A percentile compares a stretch with the other conserved stretches of the same genome.
These are phyloP conservation scores for Alloascoidea hylecoeti DNA, from an alignment of 805 yeast species.

Conservation along the genomic window DNA sequence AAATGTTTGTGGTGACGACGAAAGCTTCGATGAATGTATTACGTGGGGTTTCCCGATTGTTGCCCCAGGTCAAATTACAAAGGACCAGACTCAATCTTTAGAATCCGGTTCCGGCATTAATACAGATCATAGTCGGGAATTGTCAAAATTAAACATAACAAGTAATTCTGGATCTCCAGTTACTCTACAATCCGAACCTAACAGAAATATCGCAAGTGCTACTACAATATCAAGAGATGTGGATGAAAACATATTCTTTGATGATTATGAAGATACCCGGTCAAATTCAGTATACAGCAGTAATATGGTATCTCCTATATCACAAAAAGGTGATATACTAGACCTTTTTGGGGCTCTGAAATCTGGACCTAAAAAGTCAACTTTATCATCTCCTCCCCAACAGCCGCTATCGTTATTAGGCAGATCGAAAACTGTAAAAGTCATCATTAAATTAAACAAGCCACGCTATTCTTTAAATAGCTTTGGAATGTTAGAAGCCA, in stretches of 20 bases:
- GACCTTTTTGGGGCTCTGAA: neutral
- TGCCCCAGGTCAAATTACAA: too few relatives aligned
- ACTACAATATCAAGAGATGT: neutral
- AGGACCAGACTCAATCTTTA: too few relatives aligned
- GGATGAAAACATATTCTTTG: neutral
- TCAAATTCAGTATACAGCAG: too few relatives aligned
- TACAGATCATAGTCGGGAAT: too few relatives aligned
- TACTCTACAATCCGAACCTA: neutral
- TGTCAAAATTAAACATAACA: too few relatives aligned
- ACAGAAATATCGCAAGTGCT: neutral
- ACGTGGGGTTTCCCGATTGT: neutral
- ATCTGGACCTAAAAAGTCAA: neutral
- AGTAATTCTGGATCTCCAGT: neutral
- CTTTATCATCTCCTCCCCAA: neutral
- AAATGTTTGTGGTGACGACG: neutral
- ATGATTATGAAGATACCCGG: neutral
- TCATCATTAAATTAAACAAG: neutral
- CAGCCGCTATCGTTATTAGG: neutral
- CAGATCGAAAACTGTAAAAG: neutral
- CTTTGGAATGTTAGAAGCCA: neutral
- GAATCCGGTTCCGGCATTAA: too few relatives aligned
- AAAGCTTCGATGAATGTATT: neutral
- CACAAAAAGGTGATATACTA: too few relatives aligned
- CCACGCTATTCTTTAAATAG: neutral
- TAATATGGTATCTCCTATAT: neutral